A percentile compares a stretch with the other conserved stretches of the same genome.
Conservation (phyloP, 192 early-diverging fungal species). For the Lunasporangiospora selenospora region DNA sequence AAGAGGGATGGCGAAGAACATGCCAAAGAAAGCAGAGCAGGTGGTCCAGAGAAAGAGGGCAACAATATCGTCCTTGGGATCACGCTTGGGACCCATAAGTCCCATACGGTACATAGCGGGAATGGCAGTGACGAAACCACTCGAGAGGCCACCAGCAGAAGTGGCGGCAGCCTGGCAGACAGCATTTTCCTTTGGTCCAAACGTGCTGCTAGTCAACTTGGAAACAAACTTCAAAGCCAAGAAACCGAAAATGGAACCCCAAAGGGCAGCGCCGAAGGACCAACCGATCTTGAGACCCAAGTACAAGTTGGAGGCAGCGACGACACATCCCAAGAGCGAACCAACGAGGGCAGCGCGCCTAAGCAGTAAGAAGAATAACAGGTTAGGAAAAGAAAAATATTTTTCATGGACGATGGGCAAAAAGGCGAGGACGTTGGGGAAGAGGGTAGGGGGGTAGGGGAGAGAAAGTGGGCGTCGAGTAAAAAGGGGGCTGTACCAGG, state of each 20-base stretch:
- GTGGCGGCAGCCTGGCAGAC: slow-evolving; percentile 75
- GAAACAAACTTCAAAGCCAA: slow-evolving; percentile 66
- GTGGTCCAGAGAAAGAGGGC: slow-evolving; percentile 62
- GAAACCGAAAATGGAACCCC: slow-evolving; percentile 65
- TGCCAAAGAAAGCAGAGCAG: slow-evolving; percentile 68
- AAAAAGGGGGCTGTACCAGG: slow-evolving; percentile 10
- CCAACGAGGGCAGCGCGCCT: slow-evolving; percentile 68
- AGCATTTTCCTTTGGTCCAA: slow-evolving; percentile 74
- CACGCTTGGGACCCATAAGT: slow-evolving; percentile 48
- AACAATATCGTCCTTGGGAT: slow-evolving; percentile 55
- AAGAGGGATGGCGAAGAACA: slow-evolving; percentile 76
- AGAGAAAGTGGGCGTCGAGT: not conserved
- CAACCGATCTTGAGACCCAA: slow-evolving; percentile 71
- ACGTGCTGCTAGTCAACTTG: slow-evolving; percentile 56
- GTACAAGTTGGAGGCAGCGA: slow-evolving; percentile 75
- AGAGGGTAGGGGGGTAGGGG: not conserved
- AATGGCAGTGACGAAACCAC: slow-evolving; percentile 68
- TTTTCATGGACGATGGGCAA: not conserved
- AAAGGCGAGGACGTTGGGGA: too few relatives aligned
- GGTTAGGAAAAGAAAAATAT: not conserved
- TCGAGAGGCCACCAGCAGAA: slow-evolving; percentile 68
- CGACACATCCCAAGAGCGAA: slow-evolving; percentile 64
- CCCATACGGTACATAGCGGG: slow-evolving; percentile 75
- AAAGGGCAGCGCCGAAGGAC: slow-evolving; percentile 62
- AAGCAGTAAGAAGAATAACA: not conserved